A percentile compares a stretch with the other conserved stretches of the same genome.
These are phyloP conservation scores for Abelmoschus esculentus DNA, from an alignment of 345 rosid species.

Conservation along the genomic window DNA sequence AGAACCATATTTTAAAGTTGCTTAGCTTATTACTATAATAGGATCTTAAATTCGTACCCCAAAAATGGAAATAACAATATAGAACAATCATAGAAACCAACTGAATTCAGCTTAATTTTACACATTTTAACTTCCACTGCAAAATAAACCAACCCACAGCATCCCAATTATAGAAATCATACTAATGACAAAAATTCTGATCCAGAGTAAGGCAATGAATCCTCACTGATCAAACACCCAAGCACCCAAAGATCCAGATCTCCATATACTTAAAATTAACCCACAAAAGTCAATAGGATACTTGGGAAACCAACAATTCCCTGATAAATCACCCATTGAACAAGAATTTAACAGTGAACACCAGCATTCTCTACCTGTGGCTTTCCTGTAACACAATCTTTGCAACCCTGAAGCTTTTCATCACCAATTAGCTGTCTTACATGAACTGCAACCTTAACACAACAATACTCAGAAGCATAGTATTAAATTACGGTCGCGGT, in stretches of 20 bases:
- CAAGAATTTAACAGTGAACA: too few relatives aligned
- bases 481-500: too few relatives aligned
- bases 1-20: neutral
- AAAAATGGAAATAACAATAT: neutral
- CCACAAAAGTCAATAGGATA: neutral
- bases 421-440: slow-evolving; percentile 93
- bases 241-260: slow-evolving; percentile 43
- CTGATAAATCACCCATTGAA: slow-evolving; percentile 14
- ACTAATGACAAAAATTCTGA: slow-evolving; percentile 14
- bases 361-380: slow-evolving; percentile 65
- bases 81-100: slow-evolving; percentile 7
- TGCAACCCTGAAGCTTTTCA: slow-evolving; percentile 83
- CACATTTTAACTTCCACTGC: neutral
- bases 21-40: neutral
- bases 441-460: slow-evolving; percentile 94
- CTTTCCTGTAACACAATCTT: slow-evolving; percentile 94
- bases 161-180: slow-evolving; percentile 15
- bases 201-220: slow-evolving; percentile 21
- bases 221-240: slow-evolving; percentile 22
- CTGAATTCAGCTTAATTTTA: slow-evolving; percentile 7
- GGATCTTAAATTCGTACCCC: neutral
- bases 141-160: slow-evolving; percentile 1
- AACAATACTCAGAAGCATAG: slow-evolving; percentile 77
- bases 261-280: slow-evolving; percentile 12
- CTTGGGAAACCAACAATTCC: neutral